These are phyloP conservation scores for Metschnikowia continentalis DNA, from an alignment of 805 yeast species.

Conservation along the genomic window DNA sequence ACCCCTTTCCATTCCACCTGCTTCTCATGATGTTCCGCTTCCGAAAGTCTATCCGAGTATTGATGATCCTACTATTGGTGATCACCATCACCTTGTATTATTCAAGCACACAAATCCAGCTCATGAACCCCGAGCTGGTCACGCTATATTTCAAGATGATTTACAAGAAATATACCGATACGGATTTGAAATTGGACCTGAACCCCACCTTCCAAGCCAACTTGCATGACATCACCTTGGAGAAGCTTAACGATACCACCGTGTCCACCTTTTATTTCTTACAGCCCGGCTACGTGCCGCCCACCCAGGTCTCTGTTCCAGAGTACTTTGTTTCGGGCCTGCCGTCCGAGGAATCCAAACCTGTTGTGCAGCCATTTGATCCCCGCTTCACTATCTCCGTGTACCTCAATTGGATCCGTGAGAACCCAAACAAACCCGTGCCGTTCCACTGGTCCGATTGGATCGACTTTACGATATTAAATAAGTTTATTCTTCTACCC, in stretches of 20 bases:
- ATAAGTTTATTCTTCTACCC: conserved; percentile 12
- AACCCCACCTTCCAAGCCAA: neutral
- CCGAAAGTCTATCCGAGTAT: neutral
- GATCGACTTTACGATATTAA: conserved; percentile 11
- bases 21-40: neutral
- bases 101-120: neutral
- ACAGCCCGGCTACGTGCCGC: conserved; percentile 7
- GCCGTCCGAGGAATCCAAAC: neutral
- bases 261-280: conserved; percentile 5
- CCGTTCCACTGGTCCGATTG: conserved; percentile 22
- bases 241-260: conserved; percentile 6
- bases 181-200: conserved; percentile 3
- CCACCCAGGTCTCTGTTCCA: conserved; percentile 7
- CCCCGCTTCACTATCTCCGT: conserved; percentile 21
- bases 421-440: conserved; percentile 8
- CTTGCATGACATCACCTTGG: neutral
- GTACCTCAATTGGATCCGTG: conserved; percentile 13
- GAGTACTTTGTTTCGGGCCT: neutral
- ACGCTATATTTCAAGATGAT: neutral
- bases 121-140: neutral
- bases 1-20: no score
- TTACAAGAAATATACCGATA: neutral
- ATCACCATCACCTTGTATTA: neutral
- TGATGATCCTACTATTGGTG: neutral
- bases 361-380: conserved; percentile 16